A percentile compares a stretch with the other conserved stretches of the same genome.
Evolutionary conservation across 805 yeast genomes (phyloP).

Genomic region (Pichia nanzhaoensis): DNA sequence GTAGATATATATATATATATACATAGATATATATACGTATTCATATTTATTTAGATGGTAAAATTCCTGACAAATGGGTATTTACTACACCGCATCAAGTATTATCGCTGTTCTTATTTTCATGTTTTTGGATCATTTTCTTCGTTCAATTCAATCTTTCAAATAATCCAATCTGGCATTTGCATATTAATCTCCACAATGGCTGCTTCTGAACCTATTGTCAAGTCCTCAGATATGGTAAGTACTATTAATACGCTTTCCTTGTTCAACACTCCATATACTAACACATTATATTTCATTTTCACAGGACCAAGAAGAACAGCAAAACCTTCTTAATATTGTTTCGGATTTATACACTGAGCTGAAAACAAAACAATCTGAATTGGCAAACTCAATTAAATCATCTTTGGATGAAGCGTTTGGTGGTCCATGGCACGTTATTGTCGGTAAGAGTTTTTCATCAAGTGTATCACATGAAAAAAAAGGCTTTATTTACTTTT

Average conservation of each 20-base stretch:
- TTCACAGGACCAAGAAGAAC: constrained; percentile 39
- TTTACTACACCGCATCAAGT: no score
- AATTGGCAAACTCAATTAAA: constrained; percentile 59
- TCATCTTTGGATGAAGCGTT: constrained; percentile 54
- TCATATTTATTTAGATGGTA: no score
- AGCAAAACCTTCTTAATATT: constrained; percentile 40
- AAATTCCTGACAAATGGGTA: no score
- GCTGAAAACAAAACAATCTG: constrained; percentile 43
- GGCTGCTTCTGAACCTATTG: neutral
- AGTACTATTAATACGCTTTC: neutral
- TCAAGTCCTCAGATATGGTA: constrained; percentile 8
- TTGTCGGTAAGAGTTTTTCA: constrained; percentile 76
- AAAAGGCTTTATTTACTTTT: constrained; percentile 65
- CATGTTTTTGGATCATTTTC: no score
- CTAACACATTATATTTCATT: neutral
- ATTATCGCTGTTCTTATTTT: no score
- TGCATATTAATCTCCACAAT: no score
- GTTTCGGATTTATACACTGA: constrained; percentile 39
- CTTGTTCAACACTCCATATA: neutral
- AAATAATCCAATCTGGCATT: no score
- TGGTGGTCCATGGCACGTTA: constrained; percentile 76
- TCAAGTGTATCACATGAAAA: constrained; percentile 71
- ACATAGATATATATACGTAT: no score
- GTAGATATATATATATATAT: no score
- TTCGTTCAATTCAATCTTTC: no score